Conservation (phyloP, 768 basidiomycete species). For the Tricholomella constricta region DNA sequence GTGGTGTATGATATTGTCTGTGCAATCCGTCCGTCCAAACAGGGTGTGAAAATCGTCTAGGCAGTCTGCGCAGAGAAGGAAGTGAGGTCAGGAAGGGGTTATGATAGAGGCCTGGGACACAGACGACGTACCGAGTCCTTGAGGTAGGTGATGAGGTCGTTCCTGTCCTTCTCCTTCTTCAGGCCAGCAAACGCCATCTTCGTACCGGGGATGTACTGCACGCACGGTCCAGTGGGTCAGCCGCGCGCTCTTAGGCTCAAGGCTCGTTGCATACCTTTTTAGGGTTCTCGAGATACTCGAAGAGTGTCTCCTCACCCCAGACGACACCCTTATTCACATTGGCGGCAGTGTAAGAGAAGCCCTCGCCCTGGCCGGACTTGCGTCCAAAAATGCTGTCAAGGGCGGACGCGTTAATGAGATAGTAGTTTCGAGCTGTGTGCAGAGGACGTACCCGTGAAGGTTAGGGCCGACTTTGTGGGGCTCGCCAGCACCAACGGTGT, state of each 20-base stretch:
- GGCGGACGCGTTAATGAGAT: neutral
- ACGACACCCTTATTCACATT: slow-evolving; percentile 92
- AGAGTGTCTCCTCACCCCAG: slow-evolving; percentile 89
- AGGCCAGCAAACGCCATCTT: slow-evolving; percentile 99
- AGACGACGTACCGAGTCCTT: slow-evolving; percentile 64
- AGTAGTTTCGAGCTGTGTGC: neutral
- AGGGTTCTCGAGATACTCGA: slow-evolving; percentile 95
- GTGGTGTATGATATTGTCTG: neutral
- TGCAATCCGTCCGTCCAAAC: neutral
- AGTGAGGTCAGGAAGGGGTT: neutral
- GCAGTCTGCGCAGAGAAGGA: neutral
- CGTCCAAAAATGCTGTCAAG: slow-evolving; percentile 74
- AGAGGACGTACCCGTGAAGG: slow-evolving; percentile 76
- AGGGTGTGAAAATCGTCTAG: slow-evolving; percentile 2
- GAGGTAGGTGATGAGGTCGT: slow-evolving; percentile 86
- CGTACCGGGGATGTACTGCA: slow-evolving; percentile 90
- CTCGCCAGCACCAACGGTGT: slow-evolving; percentile 78
- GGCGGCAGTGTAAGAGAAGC: slow-evolving; percentile 91
- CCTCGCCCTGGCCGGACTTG: slow-evolving; percentile 81
- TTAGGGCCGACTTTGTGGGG: slow-evolving; percentile 93
- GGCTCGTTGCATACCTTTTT: slow-evolving; percentile 70
- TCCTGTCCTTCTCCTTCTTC: slow-evolving; percentile 98
- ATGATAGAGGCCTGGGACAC: neutral
- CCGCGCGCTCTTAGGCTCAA: neutral
- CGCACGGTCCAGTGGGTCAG: neutral